Evolutionary conservation across 169 alveolate species (phyloP), one percentile per base, ranked within the genome.

Genomic region (Plasmodium gallinaceum): DNA sequence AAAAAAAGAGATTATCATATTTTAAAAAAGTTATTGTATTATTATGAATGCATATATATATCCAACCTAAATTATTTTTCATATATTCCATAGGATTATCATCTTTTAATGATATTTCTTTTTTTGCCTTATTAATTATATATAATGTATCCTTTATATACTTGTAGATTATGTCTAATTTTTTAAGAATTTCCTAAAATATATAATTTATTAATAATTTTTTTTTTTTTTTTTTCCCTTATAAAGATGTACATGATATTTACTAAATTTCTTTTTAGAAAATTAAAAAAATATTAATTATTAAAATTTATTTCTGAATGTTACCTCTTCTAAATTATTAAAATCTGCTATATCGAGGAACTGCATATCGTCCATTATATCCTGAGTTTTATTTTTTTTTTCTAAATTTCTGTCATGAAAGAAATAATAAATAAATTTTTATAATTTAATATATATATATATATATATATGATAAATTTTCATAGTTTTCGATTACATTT

Each of bases 101-200:
- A 78, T 78, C 89, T 60, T 78, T 78, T 45, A 78, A 60, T 26
- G 78, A 66, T 64, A 78, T 78, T 66, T 78, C 89, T 58, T 78
- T 78, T 51, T 78, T 78, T 24, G 89, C 89, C 26, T 78, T 78
- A 60, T 78, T 78, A 39, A 78, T 78, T 64, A 78, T 78, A 60
- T 65, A 78, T 51, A 78, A 64, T 7, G 89, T 78, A 57, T 78
- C 89, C 57, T 78, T 78, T 48, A 78, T 78, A 69, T 78, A 78
- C 54, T 78, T 78, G 68, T 78, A 78, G 58, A 78, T 62, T 20
- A 64, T 32, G 42, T 78, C 89, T 61, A 78, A 54, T 64, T 78
- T 78, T 66, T 69, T 64, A 14, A 78, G 74, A 14, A 78, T 78
- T 26, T 78, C 89, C 89, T 78, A 58, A 66, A 42, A 65, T 78